Evolutionary conservation across 179 eudicot genomes (phyloP).

Genomic region (Heliamphora pulchella): DNA sequence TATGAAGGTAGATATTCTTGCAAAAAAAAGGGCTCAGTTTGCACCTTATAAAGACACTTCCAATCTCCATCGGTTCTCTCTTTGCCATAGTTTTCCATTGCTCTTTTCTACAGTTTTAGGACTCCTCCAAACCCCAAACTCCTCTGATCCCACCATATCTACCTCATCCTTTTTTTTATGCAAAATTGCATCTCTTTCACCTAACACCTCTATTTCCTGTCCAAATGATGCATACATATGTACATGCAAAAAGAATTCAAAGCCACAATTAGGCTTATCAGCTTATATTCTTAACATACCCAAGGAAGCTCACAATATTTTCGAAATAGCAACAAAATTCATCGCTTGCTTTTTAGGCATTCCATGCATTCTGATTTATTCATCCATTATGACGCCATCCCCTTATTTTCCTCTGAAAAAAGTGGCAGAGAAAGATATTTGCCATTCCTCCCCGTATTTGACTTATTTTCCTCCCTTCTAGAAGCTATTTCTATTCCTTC

Average conservation of each 20-base stretch:
- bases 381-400: background rate
- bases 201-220: background rate
- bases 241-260: background rate
- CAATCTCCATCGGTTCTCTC: background rate
- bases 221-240: background rate
- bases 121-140: background rate
- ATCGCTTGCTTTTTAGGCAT: background rate
- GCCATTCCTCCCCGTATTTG: background rate
- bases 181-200: background rate
- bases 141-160: background rate
- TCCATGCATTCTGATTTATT: background rate
- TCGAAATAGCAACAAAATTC: background rate
- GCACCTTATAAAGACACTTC: background rate
- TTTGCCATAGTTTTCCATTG: constrained; percentile 1
- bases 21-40: background rate
- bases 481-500: background rate
- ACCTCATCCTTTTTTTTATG: background rate
- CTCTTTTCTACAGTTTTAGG: background rate
- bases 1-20: background rate
- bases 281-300: background rate
- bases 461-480: background rate
- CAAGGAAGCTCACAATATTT: background rate
- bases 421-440: background rate
- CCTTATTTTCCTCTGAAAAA: background rate
- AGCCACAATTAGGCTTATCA: background rate